phyloP scores from a whole-genome alignment of 805 yeast species.

The Metschnikowia cubensis region DNA sequence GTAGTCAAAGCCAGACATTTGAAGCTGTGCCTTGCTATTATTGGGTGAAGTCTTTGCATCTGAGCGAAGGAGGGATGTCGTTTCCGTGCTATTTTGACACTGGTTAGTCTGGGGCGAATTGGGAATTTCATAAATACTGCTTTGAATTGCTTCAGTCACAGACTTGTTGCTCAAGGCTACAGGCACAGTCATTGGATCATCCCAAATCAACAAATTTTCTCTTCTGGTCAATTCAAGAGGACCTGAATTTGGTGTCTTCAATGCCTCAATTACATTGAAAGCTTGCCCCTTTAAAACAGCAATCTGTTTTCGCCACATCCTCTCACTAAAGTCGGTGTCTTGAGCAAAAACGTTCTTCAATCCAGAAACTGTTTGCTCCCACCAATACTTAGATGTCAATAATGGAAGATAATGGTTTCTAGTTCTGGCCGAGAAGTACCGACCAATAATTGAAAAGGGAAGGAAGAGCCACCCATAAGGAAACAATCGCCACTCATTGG shows the following conservation, averaged over 20 bases:
- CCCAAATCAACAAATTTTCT: slow-evolving; percentile 54
- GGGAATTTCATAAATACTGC: slow-evolving; percentile 21
- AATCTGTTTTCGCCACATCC: slow-evolving; percentile 66
- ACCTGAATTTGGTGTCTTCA: slow-evolving; percentile 55
- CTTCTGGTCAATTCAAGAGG: slow-evolving; percentile 64
- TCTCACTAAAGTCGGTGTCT: slow-evolving; percentile 58
- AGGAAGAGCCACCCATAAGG: slow-evolving; percentile 77
- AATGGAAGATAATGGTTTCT: slow-evolving; percentile 54
- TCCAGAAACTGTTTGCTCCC: slow-evolving; percentile 55
- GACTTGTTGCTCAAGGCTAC: slow-evolving; percentile 22
- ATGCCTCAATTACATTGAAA: slow-evolving; percentile 65
- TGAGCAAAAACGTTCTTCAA: slow-evolving; percentile 47
- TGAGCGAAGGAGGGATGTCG: neutral
- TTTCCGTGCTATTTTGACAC: neutral
- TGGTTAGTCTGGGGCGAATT: neutral
- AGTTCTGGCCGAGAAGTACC: slow-evolving; percentile 57
- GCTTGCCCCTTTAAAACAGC: slow-evolving; percentile 77
- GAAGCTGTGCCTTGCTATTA: neutral
- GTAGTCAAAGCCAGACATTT: slow-evolving; percentile 24
- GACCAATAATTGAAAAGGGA: slow-evolving; percentile 61
- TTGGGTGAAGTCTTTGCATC: neutral
- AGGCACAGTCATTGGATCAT: slow-evolving; percentile 60
- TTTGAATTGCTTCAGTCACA: slow-evolving; percentile 40
- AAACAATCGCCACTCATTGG: slow-evolving; percentile 76
- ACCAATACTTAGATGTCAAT: slow-evolving; percentile 61